A percentile compares a stretch with the other conserved stretches of the same genome.
Conservation (phyloP, 1,284 basidiomycete genomes). For the Ceratobasidium sp. region DNA sequence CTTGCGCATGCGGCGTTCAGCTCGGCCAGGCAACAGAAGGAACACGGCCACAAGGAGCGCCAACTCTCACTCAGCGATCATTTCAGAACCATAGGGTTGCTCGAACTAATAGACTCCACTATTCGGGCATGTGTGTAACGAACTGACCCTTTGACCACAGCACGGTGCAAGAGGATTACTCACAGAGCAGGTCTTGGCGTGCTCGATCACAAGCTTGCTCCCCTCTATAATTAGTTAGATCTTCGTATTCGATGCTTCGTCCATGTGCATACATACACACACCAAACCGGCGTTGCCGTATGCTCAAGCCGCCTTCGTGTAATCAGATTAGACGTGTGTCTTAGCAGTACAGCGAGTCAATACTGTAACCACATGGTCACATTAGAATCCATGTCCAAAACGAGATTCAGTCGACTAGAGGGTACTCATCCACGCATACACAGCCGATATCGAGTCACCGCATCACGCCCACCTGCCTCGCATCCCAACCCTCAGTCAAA, state of each 20-base stretch:
- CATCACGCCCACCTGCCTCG: not conserved
- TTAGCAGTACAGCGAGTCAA: not conserved
- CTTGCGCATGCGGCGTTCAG: not conserved
- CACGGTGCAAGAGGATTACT: not conserved
- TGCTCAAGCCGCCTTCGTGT: not conserved
- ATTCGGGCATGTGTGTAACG: not conserved
- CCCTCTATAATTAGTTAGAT: slow-evolving; percentile 16
- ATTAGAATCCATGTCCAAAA: not conserved
- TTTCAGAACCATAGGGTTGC: not conserved
- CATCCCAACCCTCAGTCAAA: not conserved
- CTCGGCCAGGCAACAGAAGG: too few species aligned
- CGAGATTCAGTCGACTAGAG: not conserved
- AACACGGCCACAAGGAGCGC: slow-evolving; percentile 4
- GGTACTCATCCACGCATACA: not conserved
- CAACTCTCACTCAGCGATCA: not conserved
- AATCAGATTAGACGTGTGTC: not conserved
- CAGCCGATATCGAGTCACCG: not conserved
- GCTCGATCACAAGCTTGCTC: not conserved
- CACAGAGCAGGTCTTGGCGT: slow-evolving; percentile 3
- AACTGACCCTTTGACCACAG: not conserved
- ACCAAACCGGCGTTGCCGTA: not conserved
- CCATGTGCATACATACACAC: slow-evolving; percentile 3
- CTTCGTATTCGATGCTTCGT: not conserved
- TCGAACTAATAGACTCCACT: too few species aligned
- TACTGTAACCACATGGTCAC: not conserved